Percentiles rank a stretch among this genome's conserved stretches.
phyloP scores from a whole-genome alignment of 192 early-diverging fungal species.

The Backusella tarrabulga region DNA sequence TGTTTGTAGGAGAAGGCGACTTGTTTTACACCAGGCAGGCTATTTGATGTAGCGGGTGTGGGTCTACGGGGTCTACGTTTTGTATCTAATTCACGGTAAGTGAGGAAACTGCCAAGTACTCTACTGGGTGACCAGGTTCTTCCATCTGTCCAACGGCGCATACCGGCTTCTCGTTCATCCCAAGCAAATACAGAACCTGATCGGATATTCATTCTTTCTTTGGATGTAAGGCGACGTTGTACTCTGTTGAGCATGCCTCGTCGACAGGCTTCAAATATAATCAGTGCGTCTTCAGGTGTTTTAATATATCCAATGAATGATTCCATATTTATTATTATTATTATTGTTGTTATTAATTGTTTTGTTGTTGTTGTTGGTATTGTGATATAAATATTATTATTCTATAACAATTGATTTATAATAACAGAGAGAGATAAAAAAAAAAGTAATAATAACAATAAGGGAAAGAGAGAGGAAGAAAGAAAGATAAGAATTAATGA shows the following conservation, averaged over 20 bases:
- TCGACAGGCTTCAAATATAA: constrained; percentile 90
- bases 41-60: not conserved
- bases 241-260: constrained; percentile 69
- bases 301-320: constrained; percentile 85
- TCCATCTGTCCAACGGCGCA: constrained; percentile 92
- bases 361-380: not conserved
- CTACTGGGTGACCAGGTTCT: constrained; percentile 87
- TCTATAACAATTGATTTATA: not conserved
- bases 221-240: constrained; percentile 75
- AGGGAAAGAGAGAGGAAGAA: not conserved
- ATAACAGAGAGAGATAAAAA: not conserved
- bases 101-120: constrained; percentile 85
- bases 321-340: constrained; percentile 51
- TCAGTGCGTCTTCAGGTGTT: constrained; percentile 81
- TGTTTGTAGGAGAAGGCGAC: constrained; percentile 57
- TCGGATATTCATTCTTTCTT: constrained; percentile 73
- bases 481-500: not conserved
- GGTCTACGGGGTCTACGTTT: constrained; percentile 48
- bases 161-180: constrained; percentile 88
- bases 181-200: constrained; percentile 90
- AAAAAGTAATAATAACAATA: not conserved
- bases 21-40: not conserved
- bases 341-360: not conserved
- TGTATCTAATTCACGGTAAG: constrained; percentile 81
- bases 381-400: not conserved